Percentiles rank a stretch among this genome's conserved stretches.
Conservation (phyloP, 805 yeast genomes). For the Metschnikowia cubensis region DNA sequence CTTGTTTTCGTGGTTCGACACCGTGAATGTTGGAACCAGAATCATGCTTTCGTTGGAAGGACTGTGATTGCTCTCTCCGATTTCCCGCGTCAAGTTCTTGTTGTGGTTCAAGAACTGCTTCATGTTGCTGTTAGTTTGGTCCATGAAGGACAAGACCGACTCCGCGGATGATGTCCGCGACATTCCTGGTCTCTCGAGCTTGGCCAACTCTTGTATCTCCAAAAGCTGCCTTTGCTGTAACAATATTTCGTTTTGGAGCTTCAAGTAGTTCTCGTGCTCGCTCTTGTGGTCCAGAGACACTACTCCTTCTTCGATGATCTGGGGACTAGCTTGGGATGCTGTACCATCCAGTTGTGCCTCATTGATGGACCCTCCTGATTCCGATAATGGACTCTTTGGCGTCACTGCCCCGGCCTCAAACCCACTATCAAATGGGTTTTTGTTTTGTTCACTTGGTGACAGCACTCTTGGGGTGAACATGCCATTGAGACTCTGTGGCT, state of each 20-base stretch:
- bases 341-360: constrained; percentile 1
- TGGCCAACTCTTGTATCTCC: constrained; percentile 14
- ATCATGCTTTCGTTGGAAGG: constrained; percentile 9
- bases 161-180: constrained; percentile 16
- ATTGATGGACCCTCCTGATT: constrained; percentile 4
- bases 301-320: not conserved
- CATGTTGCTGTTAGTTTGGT: constrained; percentile 12
- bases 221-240: constrained; percentile 35
- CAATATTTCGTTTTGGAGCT: constrained; percentile 35
- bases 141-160: constrained; percentile 15
- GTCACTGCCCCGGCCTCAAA: constrained; percentile 11
- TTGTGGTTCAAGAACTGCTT: constrained; percentile 14
- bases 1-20: constrained; percentile 13
- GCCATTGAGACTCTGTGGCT: constrained; percentile 26
- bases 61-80: constrained; percentile 7
- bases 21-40: constrained; percentile 15
- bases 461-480: constrained; percentile 35
- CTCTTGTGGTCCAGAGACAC: constrained; percentile 17
- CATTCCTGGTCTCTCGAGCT: constrained; percentile 8
- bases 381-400: constrained; percentile 4
- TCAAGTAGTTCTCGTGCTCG: constrained; percentile 35
- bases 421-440: constrained; percentile 36
- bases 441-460: constrained; percentile 30
- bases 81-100: constrained; percentile 11
- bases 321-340: constrained; percentile 1